These are phyloP conservation scores for Phytopythium aichiense DNA, from an alignment of 352 stramenopile species.

Conservation along the genomic window DNA sequence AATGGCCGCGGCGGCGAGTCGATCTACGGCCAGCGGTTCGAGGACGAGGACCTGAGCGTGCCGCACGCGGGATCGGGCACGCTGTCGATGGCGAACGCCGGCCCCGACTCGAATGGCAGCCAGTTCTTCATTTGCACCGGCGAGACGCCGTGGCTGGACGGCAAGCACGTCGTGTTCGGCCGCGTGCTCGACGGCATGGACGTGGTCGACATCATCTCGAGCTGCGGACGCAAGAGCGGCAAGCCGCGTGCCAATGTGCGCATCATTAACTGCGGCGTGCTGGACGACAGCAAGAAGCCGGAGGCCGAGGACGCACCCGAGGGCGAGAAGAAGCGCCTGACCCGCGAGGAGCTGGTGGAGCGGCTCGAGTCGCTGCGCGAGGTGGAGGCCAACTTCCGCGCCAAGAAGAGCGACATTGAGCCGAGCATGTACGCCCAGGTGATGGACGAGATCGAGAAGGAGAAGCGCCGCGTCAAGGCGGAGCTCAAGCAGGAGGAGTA, in stretches of 20 bases:
- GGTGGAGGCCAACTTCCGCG: slow-evolving; percentile 52
- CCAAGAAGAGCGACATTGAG: slow-evolving; percentile 59
- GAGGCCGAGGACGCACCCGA: slow-evolving; percentile 6
- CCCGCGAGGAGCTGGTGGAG: slow-evolving; percentile 55
- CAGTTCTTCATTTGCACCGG: slow-evolving; percentile 97
- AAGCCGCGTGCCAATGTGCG: slow-evolving; percentile 83
- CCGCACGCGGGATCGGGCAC: slow-evolving; percentile 67
- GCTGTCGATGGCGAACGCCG: slow-evolving; percentile 88
- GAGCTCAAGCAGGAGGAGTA: slow-evolving; percentile 32
- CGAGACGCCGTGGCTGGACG: slow-evolving; percentile 95
- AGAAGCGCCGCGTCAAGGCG: slow-evolving; percentile 63
- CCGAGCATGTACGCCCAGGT: slow-evolving; percentile 54
- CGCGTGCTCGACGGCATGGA: slow-evolving; percentile 87
- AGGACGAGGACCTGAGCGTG: slow-evolving; percentile 88
- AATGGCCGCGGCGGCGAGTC: slow-evolving; percentile 94
- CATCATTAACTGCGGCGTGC: slow-evolving; percentile 87
- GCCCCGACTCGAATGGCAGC: slow-evolving; percentile 89
- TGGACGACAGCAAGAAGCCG: slow-evolving; percentile 18
- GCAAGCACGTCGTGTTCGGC: slow-evolving; percentile 96
- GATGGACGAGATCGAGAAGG: slow-evolving; percentile 61
- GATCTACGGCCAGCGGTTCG: slow-evolving; percentile 93
- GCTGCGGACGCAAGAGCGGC: slow-evolving; percentile 80
- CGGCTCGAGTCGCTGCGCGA: slow-evolving; percentile 58
- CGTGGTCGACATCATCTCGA: slow-evolving; percentile 89
- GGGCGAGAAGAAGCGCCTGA: slow-evolving; percentile 30